Evolutionary conservation across 768 basidiomycete genomes (phyloP).

Genomic region (Mrakia frigida): DNA sequence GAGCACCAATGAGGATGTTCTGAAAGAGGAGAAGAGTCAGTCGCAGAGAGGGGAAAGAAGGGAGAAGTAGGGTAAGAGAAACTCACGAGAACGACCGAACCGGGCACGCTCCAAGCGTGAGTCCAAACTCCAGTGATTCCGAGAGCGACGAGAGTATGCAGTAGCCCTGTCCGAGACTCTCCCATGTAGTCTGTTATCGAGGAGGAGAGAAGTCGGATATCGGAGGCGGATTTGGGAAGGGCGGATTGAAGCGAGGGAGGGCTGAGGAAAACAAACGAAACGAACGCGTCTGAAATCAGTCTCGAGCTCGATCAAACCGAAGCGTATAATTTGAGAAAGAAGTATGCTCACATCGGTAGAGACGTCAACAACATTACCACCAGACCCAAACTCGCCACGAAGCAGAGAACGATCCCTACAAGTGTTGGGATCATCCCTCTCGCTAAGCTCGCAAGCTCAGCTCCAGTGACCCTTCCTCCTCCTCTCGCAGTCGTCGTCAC

Average conservation of each 20-base stretch:
- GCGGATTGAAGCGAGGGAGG: constrained; percentile 14
- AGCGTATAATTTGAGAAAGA: not conserved
- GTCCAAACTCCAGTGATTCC: constrained; percentile 85
- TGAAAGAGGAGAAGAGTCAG: constrained; percentile 40
- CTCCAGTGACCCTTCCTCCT: constrained; percentile 23
- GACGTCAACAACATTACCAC: constrained; percentile 17
- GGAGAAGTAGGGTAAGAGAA: not conserved
- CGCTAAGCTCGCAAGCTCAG: constrained; percentile 19
- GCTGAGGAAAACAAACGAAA: not conserved
- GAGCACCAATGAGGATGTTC: constrained; percentile 84
- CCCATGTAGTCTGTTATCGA: constrained; percentile 32
- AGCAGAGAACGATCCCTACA: constrained; percentile 28
- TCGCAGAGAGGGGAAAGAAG: not conserved
- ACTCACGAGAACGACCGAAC: constrained; percentile 71
- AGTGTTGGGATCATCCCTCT: constrained; percentile 28
- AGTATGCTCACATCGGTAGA: constrained; percentile 27
- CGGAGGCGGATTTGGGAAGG: constrained; percentile 26
- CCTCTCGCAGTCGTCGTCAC: constrained; percentile 24
- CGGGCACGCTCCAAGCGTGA: constrained; percentile 95
- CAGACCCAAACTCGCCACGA: constrained; percentile 20
- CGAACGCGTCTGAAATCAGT: not conserved
- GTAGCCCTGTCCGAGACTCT: constrained; percentile 31
- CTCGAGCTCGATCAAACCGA: not conserved
- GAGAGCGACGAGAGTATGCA: constrained; percentile 76
- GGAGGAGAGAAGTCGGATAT: constrained; percentile 25